A percentile compares a stretch with the other conserved stretches of the same genome.
Conservation (phyloP, 2,329 filamentous ascomycete species). For the Aspergillus sp. region DNA sequence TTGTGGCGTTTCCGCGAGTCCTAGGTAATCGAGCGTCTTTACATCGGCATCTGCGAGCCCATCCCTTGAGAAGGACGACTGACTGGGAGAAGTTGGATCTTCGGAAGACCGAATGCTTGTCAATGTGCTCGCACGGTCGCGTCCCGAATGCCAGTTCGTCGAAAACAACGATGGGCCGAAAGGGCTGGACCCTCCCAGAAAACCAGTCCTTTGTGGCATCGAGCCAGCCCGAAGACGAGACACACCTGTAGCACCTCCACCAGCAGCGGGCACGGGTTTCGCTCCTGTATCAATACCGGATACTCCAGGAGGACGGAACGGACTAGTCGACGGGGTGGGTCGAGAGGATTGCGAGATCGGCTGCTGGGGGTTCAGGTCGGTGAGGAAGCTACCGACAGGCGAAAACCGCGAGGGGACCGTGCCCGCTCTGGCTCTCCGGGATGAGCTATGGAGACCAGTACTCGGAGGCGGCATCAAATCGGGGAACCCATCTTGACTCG, state of each 20-base stretch:
- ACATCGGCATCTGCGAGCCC: slow-evolving; percentile 80
- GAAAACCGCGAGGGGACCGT: slow-evolving; percentile 95
- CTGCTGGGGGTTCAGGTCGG: slow-evolving; percentile 47
- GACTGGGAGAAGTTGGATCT: slow-evolving; percentile 75
- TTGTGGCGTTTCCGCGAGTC: slow-evolving; percentile 87
- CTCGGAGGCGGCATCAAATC: slow-evolving; percentile 70
- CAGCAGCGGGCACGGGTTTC: slow-evolving; percentile 35
- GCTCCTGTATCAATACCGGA: slow-evolving; percentile 34
- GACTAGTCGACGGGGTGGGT: slow-evolving; percentile 76
- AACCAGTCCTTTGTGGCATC: slow-evolving; percentile 79
- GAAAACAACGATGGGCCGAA: slow-evolving; percentile 87
- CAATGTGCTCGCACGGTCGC: slow-evolving; percentile 78
- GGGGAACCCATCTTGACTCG: slow-evolving; percentile 83
- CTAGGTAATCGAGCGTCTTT: slow-evolving; percentile 89
- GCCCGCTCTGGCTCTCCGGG: slow-evolving; percentile 77
- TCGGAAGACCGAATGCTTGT: slow-evolving; percentile 85
- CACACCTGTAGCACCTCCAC: slow-evolving; percentile 58
- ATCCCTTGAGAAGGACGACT: slow-evolving; percentile 78
- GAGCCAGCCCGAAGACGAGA: slow-evolving; percentile 85
- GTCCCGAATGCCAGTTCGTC: slow-evolving; percentile 71
- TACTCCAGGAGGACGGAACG: slow-evolving; percentile 61
- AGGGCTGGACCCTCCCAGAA: slow-evolving; percentile 52
- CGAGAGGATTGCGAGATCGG: slow-evolving; percentile 70
- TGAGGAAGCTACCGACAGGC: slow-evolving; percentile 58
- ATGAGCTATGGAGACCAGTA: slow-evolving; percentile 55